Evolutionary conservation across 495 filamentous ascomycete species (phyloP), one percentile per base, ranked within the genome.

Genomic region (Aspergillus saccharolyticus): DNA sequence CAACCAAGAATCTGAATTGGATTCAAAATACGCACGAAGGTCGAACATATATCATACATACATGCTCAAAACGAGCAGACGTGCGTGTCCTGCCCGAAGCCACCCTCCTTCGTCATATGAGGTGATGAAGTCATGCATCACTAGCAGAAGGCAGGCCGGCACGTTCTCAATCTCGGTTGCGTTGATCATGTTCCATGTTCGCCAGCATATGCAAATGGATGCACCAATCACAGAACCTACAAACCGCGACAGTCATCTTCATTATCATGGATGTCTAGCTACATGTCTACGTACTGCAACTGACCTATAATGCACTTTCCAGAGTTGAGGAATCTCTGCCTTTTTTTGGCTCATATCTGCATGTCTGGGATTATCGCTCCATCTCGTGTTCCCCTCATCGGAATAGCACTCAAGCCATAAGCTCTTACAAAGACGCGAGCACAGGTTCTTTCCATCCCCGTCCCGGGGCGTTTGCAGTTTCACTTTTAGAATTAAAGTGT

Each of bases 91-190:
- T 7, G 79, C 79, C 25, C 77, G 83, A 47, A 80, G 63, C 76
- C 76, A 81, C 0, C 69, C 80, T 2, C 68, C 66, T 3, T 73
- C 72, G 58, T 78, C 72, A 47, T 70, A 72, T 2, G 66, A 68
- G 5, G 71, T 66, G 42, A 74, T 68, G 10, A 75, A 76, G 59
- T 83, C 79, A 56, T 77, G 81, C 30, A 70, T 76, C 0, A 74
- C 70, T 1, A 81, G 52, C 0, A 83, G 53, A 0, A 82, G 64
- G 78, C 79, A 83, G 6, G 79, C 77, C 49, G 83, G 80, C 7
- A 74, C 67, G 20, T 78, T 54, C 43, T 67, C 60, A 4, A 58
- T 65, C 30, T 63, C 58, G 21, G 57, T 17, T n/a, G 43, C 56
- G 20, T 43, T 44, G n/a, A 53, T 3, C 17, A 47, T 48, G 4